These are phyloP conservation scores for Penicillium sp. DNA, from an alignment of 2,329 filamentous ascomycete species.

Conservation along the genomic window DNA sequence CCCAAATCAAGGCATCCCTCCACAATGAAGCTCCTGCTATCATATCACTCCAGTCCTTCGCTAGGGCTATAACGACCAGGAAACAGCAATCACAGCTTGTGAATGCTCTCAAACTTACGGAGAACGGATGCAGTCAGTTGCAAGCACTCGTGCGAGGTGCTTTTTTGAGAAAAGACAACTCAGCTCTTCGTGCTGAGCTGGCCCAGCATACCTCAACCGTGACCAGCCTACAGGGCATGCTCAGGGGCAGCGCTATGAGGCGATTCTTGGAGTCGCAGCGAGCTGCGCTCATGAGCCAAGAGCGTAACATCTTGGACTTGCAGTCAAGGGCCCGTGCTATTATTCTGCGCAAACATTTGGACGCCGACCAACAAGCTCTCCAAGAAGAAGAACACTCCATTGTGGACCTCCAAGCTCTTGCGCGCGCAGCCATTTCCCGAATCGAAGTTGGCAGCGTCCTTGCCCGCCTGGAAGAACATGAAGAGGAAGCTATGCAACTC, in stretches of 20 bases:
- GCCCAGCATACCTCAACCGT: constrained; percentile 26
- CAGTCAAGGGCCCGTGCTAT: constrained; percentile 51
- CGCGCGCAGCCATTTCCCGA: constrained; percentile 40
- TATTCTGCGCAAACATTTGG: constrained; percentile 32
- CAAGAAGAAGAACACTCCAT: constrained; percentile 30
- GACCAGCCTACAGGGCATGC: constrained; percentile 32
- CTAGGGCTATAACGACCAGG: constrained; percentile 37
- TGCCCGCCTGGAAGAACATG: constrained; percentile 64
- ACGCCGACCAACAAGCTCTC: constrained; percentile 30
- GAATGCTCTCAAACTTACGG: constrained; percentile 40
- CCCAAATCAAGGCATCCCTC: constrained; percentile 25
- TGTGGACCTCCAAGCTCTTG: constrained; percentile 38
- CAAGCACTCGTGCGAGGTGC: constrained; percentile 46
- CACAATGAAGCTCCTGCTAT: constrained; percentile 27
- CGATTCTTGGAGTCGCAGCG: constrained; percentile 29
- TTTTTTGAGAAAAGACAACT: constrained; percentile 25
- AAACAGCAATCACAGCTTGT: constrained; percentile 38
- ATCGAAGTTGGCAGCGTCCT: constrained; percentile 52
- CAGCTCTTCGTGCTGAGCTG: constrained; percentile 29
- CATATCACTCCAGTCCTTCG: constrained; percentile 34
- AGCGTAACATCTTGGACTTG: constrained; percentile 43
- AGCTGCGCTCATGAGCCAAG: constrained; percentile 43
- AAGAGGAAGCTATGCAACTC: constrained; percentile 62
- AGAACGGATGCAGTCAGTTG: constrained; percentile 41
- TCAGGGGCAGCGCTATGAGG: constrained; percentile 32